phyloP scores from a whole-genome alignment of 208 protist species.

The Crithidia mellificae region DNA sequence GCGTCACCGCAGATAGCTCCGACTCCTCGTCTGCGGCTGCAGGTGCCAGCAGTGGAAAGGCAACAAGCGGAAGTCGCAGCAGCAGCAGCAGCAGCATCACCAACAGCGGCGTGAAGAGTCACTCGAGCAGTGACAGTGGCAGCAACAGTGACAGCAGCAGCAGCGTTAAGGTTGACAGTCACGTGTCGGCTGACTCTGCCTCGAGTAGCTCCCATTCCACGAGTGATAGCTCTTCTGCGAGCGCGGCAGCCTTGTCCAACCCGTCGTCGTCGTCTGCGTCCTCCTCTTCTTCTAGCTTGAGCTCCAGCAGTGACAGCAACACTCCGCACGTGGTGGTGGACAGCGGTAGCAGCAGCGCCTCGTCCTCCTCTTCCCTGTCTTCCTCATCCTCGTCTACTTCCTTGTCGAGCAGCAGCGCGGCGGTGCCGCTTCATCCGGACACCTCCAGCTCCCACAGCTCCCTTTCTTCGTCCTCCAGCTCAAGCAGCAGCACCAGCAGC shows the following conservation, averaged over 20 bases:
- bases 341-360: conserved; percentile 7
- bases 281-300: neutral
- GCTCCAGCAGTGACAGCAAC: neutral
- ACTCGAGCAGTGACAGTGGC: too few relatives aligned
- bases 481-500: conserved; percentile 4
- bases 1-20: too few relatives aligned
- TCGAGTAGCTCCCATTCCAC: neutral
- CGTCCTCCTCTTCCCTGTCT: neutral
- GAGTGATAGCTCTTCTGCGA: neutral
- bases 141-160: conserved; percentile 3
- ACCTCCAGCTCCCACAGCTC: neutral
- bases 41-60: too few relatives aligned
- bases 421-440: neutral
- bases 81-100: neutral
- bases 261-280: neutral
- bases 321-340: neutral
- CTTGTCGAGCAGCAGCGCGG: neutral
- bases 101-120: neutral
- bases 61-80: too few relatives aligned
- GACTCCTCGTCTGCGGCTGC: too few relatives aligned
- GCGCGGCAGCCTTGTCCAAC: neutral
- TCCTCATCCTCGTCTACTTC: neutral
- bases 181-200: neutral
- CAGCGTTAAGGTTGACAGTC: neutral
- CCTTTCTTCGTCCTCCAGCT: too few relatives aligned